These are phyloP conservation scores for Botrytis medusae DNA, from an alignment of 2,329 filamentous ascomycete genomes.

Conservation along the genomic window DNA sequence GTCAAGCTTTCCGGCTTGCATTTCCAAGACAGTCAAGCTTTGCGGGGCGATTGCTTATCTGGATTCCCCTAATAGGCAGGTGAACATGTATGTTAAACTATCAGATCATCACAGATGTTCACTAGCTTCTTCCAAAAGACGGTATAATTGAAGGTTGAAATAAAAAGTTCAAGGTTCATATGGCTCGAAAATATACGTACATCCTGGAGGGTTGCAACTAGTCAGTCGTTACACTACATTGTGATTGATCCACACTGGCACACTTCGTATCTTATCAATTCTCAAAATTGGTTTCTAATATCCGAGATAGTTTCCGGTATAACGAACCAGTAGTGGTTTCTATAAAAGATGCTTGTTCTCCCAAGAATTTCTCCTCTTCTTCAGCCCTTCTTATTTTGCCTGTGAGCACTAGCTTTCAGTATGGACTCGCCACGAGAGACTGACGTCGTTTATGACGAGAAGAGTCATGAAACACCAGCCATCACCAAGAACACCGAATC, in stretches of 20 bases:
- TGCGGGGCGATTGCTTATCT: neutral
- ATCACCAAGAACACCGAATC: neutral
- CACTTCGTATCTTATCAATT: conserved; percentile 5
- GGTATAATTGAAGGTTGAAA: neutral
- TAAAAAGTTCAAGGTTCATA: neutral
- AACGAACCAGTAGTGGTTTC: too few species aligned
- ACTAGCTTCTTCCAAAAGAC: neutral
- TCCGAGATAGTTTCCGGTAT: neutral
- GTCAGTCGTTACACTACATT: neutral
- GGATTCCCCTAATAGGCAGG: conserved; percentile 5
- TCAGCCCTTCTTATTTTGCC: conserved; percentile 1
- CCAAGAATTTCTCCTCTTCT: neutral
- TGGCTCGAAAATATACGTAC: neutral
- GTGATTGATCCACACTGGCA: conserved; percentile 2
- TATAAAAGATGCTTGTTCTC: conserved; percentile 9
- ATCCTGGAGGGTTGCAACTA: neutral
- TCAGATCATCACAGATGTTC: neutral
- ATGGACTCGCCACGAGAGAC: conserved; percentile 18
- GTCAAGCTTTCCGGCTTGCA: conserved; percentile 5
- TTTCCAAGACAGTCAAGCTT: conserved; percentile 2
- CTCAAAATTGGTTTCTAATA: neutral
- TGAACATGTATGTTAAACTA: neutral
- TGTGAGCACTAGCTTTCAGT: conserved; percentile 2
- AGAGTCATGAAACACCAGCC: conserved; percentile 3
- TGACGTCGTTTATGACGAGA: conserved; percentile 13